Evolutionary conservation across 805 yeast genomes (phyloP).

Genomic region (Saccharomycopsis sp.): DNA sequence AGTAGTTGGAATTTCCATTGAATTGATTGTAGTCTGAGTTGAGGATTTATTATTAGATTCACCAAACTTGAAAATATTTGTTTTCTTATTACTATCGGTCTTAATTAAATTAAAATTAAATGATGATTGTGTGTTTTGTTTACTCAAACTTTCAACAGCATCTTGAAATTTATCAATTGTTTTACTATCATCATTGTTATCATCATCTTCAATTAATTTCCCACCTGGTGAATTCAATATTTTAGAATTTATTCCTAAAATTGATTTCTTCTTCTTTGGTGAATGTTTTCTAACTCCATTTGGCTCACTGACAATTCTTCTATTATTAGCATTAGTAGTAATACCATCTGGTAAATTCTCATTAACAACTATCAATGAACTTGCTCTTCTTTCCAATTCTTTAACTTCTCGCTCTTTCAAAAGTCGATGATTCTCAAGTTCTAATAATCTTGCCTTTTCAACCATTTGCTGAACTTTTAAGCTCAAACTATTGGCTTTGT

Average conservation of each 20-base stretch:
- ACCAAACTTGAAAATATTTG: constrained; percentile 1
- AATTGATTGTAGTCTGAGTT: neutral
- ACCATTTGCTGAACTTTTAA: constrained; percentile 16
- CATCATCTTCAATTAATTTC: neutral
- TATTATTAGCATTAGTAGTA: neutral
- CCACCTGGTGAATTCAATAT: constrained; percentile 9
- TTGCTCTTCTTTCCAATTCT: neutral
- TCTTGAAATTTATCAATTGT: constrained; percentile 13
- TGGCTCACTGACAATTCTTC: constrained; percentile 7
- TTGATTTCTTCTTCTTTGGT: constrained; percentile 10
- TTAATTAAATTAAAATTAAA: constrained; percentile 6
- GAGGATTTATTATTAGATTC: neutral
- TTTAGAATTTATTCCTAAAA: constrained; percentile 7
- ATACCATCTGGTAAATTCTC: neutral
- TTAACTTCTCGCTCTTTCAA: constrained; percentile 14
- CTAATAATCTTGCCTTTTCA: constrained; percentile 15
- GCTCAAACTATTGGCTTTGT: constrained; percentile 12
- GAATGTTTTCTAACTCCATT: neutral
- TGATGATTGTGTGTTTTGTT: constrained; percentile 8
- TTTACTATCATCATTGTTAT: neutral
- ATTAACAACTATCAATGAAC: neutral
- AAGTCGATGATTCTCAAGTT: constrained; percentile 18
- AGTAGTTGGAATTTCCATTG: neutral
- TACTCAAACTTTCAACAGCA: constrained; percentile 14
- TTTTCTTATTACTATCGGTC: neutral